These are phyloP conservation scores for Ceratocystis huliohia DNA, from an alignment of 2,329 filamentous ascomycete genomes.

Conservation along the genomic window DNA sequence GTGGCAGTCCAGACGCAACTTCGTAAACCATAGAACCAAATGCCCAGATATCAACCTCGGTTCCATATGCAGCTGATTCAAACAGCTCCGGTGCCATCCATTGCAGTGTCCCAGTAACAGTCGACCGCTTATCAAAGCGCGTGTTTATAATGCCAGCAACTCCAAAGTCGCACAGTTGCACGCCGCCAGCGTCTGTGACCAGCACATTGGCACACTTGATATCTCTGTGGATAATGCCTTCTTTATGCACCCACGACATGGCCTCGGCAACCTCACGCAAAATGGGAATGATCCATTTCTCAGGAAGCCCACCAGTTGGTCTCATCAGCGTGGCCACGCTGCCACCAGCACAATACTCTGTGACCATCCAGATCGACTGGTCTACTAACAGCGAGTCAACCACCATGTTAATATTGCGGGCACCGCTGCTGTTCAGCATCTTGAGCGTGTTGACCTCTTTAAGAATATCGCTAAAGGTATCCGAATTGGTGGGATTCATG, in stretches of 20 bases:
- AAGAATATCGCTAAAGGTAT: constrained; percentile 40
- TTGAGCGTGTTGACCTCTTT: constrained; percentile 44
- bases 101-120: constrained; percentile 53
- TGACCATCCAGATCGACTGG: constrained; percentile 55
- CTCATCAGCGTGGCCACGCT: constrained; percentile 48
- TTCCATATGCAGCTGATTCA: constrained; percentile 40
- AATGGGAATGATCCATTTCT: constrained; percentile 42
- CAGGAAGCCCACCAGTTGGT: constrained; percentile 37
- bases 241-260: constrained; percentile 38
- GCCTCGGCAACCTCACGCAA: constrained; percentile 38
- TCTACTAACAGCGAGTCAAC: constrained; percentile 52
- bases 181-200: constrained; percentile 48
- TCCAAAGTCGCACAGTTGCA: constrained; percentile 57
- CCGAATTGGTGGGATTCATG: constrained; percentile 41
- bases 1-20: constrained; percentile 51
- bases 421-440: constrained; percentile 47
- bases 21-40: constrained; percentile 56
- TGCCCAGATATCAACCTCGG: constrained; percentile 54
- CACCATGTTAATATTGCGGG: constrained; percentile 52
- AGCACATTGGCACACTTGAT: constrained; percentile 51
- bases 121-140: constrained; percentile 50
- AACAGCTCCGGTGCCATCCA: constrained; percentile 58
- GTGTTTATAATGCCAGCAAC: constrained; percentile 51
- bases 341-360: constrained; percentile 55
- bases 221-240: constrained; percentile 41